Percentiles rank a stretch among this genome's conserved stretches.
Conservation (phyloP, 768 basidiomycete species). For the Mrakia blollopis region DNA sequence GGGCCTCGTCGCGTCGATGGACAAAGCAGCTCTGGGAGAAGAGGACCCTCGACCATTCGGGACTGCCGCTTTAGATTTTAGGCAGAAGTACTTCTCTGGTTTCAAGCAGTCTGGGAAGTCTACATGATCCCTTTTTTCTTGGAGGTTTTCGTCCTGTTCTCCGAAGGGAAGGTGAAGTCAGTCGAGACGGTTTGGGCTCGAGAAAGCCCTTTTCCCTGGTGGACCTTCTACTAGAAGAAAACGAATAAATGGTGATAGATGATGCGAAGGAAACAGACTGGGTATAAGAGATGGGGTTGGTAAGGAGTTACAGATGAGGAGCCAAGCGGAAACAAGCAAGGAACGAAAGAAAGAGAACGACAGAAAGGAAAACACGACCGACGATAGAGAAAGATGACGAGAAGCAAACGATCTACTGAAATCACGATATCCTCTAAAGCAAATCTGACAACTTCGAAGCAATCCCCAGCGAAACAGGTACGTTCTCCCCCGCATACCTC, state of each 20-base stretch:
- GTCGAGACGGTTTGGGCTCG: no score
- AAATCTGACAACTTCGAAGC: neutral
- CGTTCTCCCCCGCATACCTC: constrained; percentile 15
- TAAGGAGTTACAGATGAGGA: neutral
- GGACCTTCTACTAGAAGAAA: no score
- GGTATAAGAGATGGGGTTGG: neutral
- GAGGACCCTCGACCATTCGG: neutral
- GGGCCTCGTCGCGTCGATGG: neutral
- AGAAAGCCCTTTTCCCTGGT: no score
- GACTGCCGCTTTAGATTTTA: neutral
- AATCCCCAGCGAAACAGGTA: neutral
- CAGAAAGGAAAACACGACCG: neutral
- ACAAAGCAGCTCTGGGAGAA: neutral
- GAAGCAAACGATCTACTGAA: no score
- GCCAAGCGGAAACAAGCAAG: neutral
- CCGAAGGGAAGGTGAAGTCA: no score
- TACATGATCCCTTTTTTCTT: no score
- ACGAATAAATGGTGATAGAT: no score
- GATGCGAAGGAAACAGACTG: neutral
- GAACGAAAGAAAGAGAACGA: neutral
- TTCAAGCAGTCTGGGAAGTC: neutral
- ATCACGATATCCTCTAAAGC: neutral
- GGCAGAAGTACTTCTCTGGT: constrained; percentile 6
- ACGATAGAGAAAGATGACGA: neutral
- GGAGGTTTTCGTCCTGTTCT: no score